A percentile compares a stretch with the other conserved stretches of the same genome.
phyloP scores from a whole-genome alignment of 257 asterid genomes.

The Craterostigma plantagineum region DNA sequence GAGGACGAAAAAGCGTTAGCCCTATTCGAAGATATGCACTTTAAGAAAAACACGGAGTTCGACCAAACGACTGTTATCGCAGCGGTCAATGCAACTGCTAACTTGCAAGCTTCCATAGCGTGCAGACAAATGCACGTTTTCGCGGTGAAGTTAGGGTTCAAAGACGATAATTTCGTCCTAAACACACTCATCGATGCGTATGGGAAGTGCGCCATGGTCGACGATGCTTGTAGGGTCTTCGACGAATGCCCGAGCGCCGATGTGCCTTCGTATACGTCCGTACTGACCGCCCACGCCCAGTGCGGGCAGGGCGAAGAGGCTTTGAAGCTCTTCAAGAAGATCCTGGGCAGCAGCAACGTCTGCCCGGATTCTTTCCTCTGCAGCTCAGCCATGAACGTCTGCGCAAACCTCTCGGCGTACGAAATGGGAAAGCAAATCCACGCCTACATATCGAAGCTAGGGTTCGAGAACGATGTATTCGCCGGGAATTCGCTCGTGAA shows the following conservation, averaged over 20 bases:
- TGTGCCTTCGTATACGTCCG: conserved; percentile 55
- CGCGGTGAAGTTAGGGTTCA: conserved; percentile 43
- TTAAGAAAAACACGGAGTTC: conserved; percentile 20
- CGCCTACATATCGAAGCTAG: conserved; percentile 43
- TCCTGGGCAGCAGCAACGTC: conserved; percentile 22
- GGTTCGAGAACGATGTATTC: conserved; percentile 43
- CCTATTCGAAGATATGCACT: conserved; percentile 33
- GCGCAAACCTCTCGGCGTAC: conserved; percentile 62
- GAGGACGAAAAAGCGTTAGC: conserved; percentile 27
- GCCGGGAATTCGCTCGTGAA: conserved; percentile 70
- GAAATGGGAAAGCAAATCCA: conserved; percentile 77
- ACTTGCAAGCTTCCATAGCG: conserved; percentile 14
- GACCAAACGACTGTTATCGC: conserved; percentile 47
- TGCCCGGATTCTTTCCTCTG: conserved; percentile 63
- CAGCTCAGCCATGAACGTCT: conserved; percentile 56
- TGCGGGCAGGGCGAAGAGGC: conserved; percentile 61
- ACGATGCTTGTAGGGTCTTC: conserved; percentile 42
- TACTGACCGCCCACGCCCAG: conserved; percentile 50
- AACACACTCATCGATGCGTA: conserved; percentile 53
- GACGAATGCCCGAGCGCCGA: conserved; percentile 42
- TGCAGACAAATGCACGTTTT: conserved; percentile 48
- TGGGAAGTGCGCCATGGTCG: conserved; percentile 31
- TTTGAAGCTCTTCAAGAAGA: conserved; percentile 37
- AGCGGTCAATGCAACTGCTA: conserved; percentile 40
- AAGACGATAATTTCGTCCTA: conserved; percentile 28